phyloP scores from a whole-genome alignment of 495 filamentous ascomycete species.

The Penicillium maclennaniae region DNA sequence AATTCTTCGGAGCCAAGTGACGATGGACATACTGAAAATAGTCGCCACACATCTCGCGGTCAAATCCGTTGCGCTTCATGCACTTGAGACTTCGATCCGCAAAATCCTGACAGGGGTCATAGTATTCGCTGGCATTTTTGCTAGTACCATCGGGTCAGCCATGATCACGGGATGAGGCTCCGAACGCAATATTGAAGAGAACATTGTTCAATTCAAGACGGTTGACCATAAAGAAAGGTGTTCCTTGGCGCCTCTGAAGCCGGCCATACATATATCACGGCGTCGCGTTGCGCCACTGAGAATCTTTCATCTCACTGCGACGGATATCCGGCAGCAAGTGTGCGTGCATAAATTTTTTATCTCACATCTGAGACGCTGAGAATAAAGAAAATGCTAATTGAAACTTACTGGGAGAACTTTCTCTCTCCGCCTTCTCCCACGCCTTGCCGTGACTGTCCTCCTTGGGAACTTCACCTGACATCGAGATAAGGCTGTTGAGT shows the following conservation, averaged over 20 bases:
- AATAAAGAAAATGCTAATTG: background rate
- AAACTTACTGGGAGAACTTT: conserved; percentile 40
- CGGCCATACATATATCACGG: background rate
- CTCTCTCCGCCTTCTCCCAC: conserved; percentile 38
- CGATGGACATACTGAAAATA: conserved; percentile 76
- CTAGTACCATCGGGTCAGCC: conserved; percentile 41
- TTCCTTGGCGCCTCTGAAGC: background rate
- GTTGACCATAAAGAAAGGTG: background rate
- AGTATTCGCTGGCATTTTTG: conserved; percentile 79
- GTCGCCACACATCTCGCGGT: conserved; percentile 82
- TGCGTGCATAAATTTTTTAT: background rate
- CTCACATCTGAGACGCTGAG: background rate
- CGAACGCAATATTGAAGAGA: background rate
- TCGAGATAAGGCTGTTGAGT: background rate
- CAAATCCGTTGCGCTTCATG: conserved; percentile 78
- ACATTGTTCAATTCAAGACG: background rate
- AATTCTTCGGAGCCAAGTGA: background rate
- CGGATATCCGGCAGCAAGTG: background rate
- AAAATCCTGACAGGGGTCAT: conserved; percentile 94
- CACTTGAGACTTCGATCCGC: conserved; percentile 81
- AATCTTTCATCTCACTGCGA: background rate
- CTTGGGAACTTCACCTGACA: conserved; percentile 16
- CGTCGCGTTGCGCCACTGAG: background rate
- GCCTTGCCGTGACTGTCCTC: conserved; percentile 25
- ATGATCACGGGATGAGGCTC: no score